Percentiles rank a stretch among this genome's conserved stretches.
phyloP scores from a whole-genome alignment of 1,139 yeast genomes.

The Pichia sp. region DNA sequence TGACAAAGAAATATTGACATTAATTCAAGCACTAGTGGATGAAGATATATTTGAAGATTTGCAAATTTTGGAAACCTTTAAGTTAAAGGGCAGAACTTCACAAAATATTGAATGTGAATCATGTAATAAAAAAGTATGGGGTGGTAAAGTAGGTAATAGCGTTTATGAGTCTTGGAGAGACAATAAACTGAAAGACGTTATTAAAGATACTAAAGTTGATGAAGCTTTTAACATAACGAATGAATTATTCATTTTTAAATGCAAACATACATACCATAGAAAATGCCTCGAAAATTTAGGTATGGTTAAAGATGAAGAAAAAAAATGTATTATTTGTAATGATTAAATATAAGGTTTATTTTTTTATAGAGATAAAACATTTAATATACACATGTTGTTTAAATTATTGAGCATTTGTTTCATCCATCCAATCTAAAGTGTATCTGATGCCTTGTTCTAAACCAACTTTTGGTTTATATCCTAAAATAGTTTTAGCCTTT shows the following conservation, averaged over 20 bases:
- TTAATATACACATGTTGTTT: background rate
- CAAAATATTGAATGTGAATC: slow-evolving; percentile 54
- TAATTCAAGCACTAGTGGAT: slow-evolving; percentile 49
- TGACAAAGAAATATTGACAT: slow-evolving; percentile 52
- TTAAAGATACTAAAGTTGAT: slow-evolving; percentile 10
- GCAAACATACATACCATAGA: slow-evolving; percentile 65
- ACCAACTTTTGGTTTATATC: slow-evolving; percentile 73
- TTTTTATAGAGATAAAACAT: background rate
- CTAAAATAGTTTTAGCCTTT: slow-evolving; percentile 74
- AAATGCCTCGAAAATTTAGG: slow-evolving; percentile 50
- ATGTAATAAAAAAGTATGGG: slow-evolving; percentile 65
- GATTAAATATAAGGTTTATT: background rate
- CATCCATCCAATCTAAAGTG: slow-evolving; percentile 88
- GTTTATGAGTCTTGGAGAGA: slow-evolving; percentile 44
- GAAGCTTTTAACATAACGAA: slow-evolving; percentile 5
- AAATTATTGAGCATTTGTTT: slow-evolving; percentile 30
- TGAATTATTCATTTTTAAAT: slow-evolving; percentile 43
- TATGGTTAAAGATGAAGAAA: slow-evolving; percentile 21
- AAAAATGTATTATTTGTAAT: slow-evolving; percentile 28
- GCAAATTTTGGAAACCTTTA: slow-evolving; percentile 34
- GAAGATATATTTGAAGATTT: slow-evolving; percentile 45
- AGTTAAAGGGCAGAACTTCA: slow-evolving; percentile 57
- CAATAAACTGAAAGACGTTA: slow-evolving; percentile 16
- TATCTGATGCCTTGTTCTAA: slow-evolving; percentile 76
- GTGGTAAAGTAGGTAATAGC: slow-evolving; percentile 43